Conservation (phyloP, 805 yeast species). For the Ogataea corticis region DNA sequence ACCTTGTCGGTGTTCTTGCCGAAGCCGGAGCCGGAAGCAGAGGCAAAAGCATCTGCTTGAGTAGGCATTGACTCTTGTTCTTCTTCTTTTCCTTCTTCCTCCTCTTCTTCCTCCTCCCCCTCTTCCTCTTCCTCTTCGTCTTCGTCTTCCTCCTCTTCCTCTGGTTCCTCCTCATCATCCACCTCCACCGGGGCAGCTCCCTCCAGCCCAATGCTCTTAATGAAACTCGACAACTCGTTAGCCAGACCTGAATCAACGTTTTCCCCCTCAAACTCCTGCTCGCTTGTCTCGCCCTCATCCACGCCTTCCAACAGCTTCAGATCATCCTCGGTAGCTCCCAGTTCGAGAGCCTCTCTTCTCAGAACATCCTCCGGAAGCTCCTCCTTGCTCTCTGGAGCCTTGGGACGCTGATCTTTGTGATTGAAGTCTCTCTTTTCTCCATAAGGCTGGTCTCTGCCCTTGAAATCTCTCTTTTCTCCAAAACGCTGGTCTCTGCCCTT, state of each 20-base stretch:
- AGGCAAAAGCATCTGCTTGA: background rate
- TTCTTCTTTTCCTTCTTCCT: conserved; percentile 23
- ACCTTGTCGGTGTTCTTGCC: conserved; percentile 27
- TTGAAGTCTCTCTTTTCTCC: background rate
- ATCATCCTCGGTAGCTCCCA: conserved; percentile 90
- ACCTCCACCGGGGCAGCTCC: conserved; percentile 40
- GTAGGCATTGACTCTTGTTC: conserved; percentile 21
- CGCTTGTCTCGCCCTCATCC: conserved; percentile 48
- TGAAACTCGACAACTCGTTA: conserved; percentile 58
- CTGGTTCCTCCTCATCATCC: conserved; percentile 36
- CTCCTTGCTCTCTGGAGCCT: background rate
- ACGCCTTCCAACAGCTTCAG: conserved; percentile 60
- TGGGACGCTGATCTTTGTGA: background rate
- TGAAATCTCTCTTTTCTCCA: conserved; percentile 13
- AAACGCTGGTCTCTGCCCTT: background rate
- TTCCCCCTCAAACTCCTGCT: conserved; percentile 47
- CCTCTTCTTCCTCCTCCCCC: conserved; percentile 32
- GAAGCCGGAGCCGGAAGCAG: no score
- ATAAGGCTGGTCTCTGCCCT: background rate
- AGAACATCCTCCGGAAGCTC: conserved; percentile 33
- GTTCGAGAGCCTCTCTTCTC: conserved; percentile 70
- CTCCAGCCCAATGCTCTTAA: conserved; percentile 68
- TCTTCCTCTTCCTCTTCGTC: conserved; percentile 38
- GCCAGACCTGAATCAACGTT: conserved; percentile 48
- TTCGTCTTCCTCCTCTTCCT: conserved; percentile 36